Percentiles rank a stretch among this genome's conserved stretches.
These are phyloP conservation scores for Pseudophaeomoniella oleicola DNA, from an alignment of 2,329 filamentous ascomycete genomes.

Conservation along the genomic window DNA sequence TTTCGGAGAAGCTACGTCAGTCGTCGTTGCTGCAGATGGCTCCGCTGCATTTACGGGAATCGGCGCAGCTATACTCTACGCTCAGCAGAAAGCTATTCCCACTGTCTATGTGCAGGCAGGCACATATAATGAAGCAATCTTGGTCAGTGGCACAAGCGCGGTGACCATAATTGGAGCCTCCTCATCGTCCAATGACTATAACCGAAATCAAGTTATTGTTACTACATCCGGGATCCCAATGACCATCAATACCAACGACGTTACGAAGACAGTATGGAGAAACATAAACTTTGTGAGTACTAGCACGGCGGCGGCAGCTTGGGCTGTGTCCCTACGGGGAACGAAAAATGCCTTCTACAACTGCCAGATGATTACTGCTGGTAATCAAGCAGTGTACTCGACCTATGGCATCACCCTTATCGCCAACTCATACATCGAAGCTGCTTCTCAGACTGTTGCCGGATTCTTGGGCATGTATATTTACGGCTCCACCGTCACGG, in stretches of 20 bases:
- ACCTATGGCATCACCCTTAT: slow-evolving; percentile 22
- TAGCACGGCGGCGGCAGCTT: slow-evolving; percentile 27
- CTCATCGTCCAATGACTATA: slow-evolving; percentile 16
- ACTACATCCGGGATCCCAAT: slow-evolving; percentile 13
- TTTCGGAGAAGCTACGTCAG: slow-evolving; percentile 12
- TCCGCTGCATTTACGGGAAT: slow-evolving; percentile 31
- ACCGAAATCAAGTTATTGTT: slow-evolving; percentile 24
- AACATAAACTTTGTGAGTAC: slow-evolving; percentile 12
- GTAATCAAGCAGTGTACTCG: slow-evolving; percentile 15
- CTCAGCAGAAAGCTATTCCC: slow-evolving; percentile 24
- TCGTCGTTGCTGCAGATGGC: slow-evolving; percentile 30
- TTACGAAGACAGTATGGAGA: slow-evolving; percentile 2
- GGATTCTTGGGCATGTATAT: slow-evolving; percentile 27
- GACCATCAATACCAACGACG: slow-evolving; percentile 15
- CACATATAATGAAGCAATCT: slow-evolving; percentile 29
- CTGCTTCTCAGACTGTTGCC: slow-evolving; percentile 26
- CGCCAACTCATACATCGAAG: slow-evolving; percentile 31
- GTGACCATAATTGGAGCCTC: slow-evolving; percentile 27
- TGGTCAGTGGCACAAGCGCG: slow-evolving; percentile 23
- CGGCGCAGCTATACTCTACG: slow-evolving; percentile 27
- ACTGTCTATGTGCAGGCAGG: slow-evolving; percentile 30
- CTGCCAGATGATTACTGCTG: slow-evolving; percentile 28
- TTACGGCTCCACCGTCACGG: slow-evolving; percentile 14
- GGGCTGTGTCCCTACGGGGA: slow-evolving; percentile 20
- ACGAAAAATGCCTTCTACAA: slow-evolving; percentile 28